Conservation (phyloP, 306 rosid species). For the Gynostemma pentaphyllum region DNA sequence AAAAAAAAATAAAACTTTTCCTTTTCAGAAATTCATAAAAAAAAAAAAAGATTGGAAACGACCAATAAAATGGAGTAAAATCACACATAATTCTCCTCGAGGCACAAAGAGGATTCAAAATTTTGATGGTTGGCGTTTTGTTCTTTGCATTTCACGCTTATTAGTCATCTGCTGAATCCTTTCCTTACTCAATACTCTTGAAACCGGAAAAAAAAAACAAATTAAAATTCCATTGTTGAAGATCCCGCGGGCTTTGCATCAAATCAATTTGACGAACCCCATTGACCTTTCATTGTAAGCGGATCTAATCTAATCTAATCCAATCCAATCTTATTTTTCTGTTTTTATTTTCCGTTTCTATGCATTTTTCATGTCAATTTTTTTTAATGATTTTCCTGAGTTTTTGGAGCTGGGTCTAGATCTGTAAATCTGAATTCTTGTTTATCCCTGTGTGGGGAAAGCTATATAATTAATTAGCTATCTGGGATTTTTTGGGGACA, state of each 20-base stretch:
- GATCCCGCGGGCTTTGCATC: too few relatives aligned
- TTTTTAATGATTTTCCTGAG: not conserved
- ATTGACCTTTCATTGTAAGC: conserved; percentile 4
- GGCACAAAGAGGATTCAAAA: not conserved
- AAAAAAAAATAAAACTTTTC: too few relatives aligned
- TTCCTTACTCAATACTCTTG: conserved; percentile 27
- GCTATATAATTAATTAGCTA: not conserved
- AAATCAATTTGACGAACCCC: conserved; percentile 5
- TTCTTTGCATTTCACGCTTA: conserved; percentile 16
- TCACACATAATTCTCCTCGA: too few relatives aligned
- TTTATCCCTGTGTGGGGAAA: not conserved
- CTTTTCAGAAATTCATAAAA: too few relatives aligned
- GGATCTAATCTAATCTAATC: conserved; percentile 30
- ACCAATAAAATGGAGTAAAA: too few relatives aligned
- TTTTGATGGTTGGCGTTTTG: not conserved
- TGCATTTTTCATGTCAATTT: not conserved
- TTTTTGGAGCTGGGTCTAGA: conserved; percentile 1
- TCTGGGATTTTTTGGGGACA: not conserved
- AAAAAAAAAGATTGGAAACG: too few relatives aligned
- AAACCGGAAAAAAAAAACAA: too few relatives aligned
- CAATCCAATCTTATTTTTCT: conserved; percentile 1
- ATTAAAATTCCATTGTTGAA: not conserved
- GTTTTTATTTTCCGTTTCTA: not conserved
- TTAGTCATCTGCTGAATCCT: conserved; percentile 6
- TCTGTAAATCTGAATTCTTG: not conserved